phyloP scores from a whole-genome alignment of 768 basidiomycete genomes.

The Boletellus sp. region DNA sequence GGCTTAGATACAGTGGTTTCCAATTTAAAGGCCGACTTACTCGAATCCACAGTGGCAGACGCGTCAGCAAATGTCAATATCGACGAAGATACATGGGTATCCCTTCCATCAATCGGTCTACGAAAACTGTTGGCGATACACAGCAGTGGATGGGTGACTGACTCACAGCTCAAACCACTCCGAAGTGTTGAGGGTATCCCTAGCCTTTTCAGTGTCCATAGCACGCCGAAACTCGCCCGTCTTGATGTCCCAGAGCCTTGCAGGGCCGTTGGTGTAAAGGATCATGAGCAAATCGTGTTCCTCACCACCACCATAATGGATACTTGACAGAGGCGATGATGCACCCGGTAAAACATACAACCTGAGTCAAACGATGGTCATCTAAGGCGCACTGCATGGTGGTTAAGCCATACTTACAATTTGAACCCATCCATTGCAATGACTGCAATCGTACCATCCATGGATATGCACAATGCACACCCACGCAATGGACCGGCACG shows the following conservation, averaged over 20 bases:
- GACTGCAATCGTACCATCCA: slow-evolving; percentile 82
- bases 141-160: not conserved
- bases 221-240: slow-evolving; percentile 84
- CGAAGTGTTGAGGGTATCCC: slow-evolving; percentile 66
- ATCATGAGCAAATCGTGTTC: slow-evolving; percentile 64
- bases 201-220: slow-evolving; percentile 70
- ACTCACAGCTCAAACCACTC: slow-evolving; percentile 73
- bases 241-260: slow-evolving; percentile 83
- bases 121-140: not conserved
- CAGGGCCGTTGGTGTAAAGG: slow-evolving; percentile 70
- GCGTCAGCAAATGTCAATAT: slow-evolving; percentile 23
- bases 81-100: slow-evolving; percentile 21
- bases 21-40: slow-evolving; percentile 17
- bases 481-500: slow-evolving; percentile 56
- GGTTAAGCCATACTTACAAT: slow-evolving; percentile 52
- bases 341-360: slow-evolving; percentile 81
- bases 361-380: slow-evolving; percentile 36
- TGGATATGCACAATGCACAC: slow-evolving; percentile 67
- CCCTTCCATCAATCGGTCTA: slow-evolving; percentile 29
- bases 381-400: not conserved
- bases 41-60: slow-evolving; percentile 17
- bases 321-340: slow-evolving; percentile 54
- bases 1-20: slow-evolving; percentile 25
- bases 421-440: slow-evolving; percentile 71
- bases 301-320: slow-evolving; percentile 56